Base-by-base conservation (phyloP, 352 stramenopile species). In the Peronospora destructor region DNA sequence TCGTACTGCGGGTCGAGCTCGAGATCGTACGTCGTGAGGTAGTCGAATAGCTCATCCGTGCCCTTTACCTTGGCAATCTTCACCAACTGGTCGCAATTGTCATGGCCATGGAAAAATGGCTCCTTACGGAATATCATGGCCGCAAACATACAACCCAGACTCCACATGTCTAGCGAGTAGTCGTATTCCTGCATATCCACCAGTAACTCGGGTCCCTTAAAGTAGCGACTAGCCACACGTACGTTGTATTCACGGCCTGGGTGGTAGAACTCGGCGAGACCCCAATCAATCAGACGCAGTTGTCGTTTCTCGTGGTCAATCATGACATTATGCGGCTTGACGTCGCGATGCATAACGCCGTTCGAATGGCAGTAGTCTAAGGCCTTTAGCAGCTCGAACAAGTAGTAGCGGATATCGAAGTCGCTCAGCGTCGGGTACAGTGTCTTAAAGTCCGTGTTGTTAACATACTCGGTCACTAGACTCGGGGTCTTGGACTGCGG, bases 291-390 rank as follows among this genome's bases (percentile, higher is more conserved):
- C 9, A 99, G 69, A 14, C 96, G 84, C 17, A 99, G 76, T 72
- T 98, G 86, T 25, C 95, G 85, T 62, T 98, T 97, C 49, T 98
- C 93, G 58, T 99, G 96, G 71, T 99, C 96, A 66, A 99, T 99
- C 94, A 99, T 98, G 36, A 99, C 95, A 67, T 99, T 99, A 74
- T 99, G 96, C 13, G 96, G 97, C 79, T 99, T 99, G 17, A 99
- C 96, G 68, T 99, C 97, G 44, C 97, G 85, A 74, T 99, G 97
- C 95, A 99, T 99, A 56, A 99, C 98, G 29, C 96, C 96, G 56
- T 99, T 99, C n/a, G 90, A 92, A 78, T 99, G 97, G 64, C 95
- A 98, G 65, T 98, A 99, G 76, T 99, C 96, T 23, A 99, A 72
- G 8, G 96, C 96, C 76, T 89, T 89, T 46, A 92, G 68, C 56